Base-by-base conservation (phyloP, 78 protist genomes). In the Andalucia godoyi region DNA sequence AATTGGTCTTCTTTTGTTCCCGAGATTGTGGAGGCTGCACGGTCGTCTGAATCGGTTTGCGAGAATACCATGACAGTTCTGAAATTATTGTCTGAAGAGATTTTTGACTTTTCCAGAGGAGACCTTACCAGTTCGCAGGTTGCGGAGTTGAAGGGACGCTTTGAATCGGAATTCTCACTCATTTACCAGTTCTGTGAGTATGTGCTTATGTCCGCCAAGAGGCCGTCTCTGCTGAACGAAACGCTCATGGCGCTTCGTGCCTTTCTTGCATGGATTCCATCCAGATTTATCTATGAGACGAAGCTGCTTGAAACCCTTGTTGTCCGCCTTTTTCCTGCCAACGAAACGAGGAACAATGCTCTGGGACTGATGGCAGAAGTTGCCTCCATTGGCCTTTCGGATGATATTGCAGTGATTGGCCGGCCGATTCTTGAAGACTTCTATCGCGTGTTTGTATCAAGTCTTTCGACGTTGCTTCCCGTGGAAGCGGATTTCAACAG, bases 191-290 rank as follows among this genome's bases (percentile, higher is more conserved):
- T 95, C 32, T 81, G 86, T 73, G 73, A 72, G 66, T 55, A 34
- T 42, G 70, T 86, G 43, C 65, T 89, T 21, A 68, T 57, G 54
- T 51, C 61, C 27, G 55, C 89, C n/a, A 40, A 52, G 21, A 51
- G 64, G 41, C 57, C 66, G 33, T 43, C 47, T 2, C 66, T 85
- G 50, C 12, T 85, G 30, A 2, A 9, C 3, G 34, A 33, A 33
- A 81, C 97, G 21, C 74, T 92, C 6, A 70, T 77, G 27, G 86
- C 97, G 7, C 75, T 96, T 40, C 84, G 67, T 45, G 63, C 76
- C 36, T 93, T 88, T 78, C 79, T 96, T 25, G 43, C 40, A 60
- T 94, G 98, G 98, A 84, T 97, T 15, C 99, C 99, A 23, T 34
- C 90, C 37, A 97, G 91, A 23, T 93, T 84, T 68, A 83, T 93